These are phyloP conservation scores for Colletotrichum sp. DNA, from an alignment of 2,329 filamentous ascomycete species.

Conservation along the genomic window DNA sequence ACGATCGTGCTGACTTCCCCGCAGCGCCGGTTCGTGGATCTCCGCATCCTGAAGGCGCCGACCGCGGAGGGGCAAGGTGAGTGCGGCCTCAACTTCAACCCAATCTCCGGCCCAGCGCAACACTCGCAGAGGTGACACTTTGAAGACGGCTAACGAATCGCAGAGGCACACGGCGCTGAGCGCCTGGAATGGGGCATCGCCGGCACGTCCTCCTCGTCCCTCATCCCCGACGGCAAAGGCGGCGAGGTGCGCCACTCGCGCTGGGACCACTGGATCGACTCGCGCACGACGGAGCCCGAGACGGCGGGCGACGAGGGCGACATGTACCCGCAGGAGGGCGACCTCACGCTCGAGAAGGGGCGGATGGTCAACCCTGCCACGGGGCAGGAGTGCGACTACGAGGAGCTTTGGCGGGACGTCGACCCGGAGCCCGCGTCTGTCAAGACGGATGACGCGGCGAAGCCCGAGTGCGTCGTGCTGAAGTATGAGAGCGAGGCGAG, in stretches of 20 bases:
- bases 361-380: constrained; percentile 63
- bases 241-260: constrained; percentile 36
- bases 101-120: neutral
- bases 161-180: constrained; percentile 3
- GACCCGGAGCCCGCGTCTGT: constrained; percentile 25
- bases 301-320: constrained; percentile 58
- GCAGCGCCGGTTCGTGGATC: constrained; percentile 62
- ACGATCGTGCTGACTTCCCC: constrained; percentile 70
- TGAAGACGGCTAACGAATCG: neutral
- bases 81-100: neutral
- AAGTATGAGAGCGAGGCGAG: constrained; percentile 35
- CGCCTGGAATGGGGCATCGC: constrained; percentile 71
- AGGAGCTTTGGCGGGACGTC: constrained; percentile 69
- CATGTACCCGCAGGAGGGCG: constrained; percentile 50
- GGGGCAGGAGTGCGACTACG: constrained; percentile 58
- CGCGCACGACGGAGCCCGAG: constrained; percentile 44
- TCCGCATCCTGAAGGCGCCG: constrained; percentile 51
- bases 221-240: constrained; percentile 28
- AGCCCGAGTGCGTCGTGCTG: constrained; percentile 42
- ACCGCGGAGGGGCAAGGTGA: constrained; percentile 17
- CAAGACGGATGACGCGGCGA: constrained; percentile 13
- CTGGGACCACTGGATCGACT: constrained; percentile 68
- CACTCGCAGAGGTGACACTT: accelerated
- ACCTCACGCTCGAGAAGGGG: constrained; percentile 60
- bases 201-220: constrained; percentile 51